Percentiles rank a stretch among this genome's conserved stretches.
Evolutionary conservation across 768 basidiomycete species (phyloP).

Genomic region (Lactifluus subvellereus): DNA sequence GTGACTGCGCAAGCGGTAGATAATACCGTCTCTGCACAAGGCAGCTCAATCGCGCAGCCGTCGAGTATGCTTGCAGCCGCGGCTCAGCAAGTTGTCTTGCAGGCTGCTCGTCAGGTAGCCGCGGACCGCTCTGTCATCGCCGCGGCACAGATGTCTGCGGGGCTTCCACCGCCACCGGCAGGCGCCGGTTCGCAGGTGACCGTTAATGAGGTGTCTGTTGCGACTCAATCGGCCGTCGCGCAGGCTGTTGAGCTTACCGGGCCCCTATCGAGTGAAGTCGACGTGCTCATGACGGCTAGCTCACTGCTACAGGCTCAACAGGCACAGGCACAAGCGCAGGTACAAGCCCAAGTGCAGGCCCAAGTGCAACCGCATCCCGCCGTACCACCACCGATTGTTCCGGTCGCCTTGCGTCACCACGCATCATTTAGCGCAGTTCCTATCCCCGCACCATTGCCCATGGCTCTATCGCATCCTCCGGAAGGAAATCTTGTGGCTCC

Average conservation of each 20-base stretch:
- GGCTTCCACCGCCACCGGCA: constrained; percentile 32
- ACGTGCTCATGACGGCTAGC: constrained; percentile 69
- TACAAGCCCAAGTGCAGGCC: constrained; percentile 21
- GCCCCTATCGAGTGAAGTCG: constrained; percentile 67
- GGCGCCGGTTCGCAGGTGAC: constrained; percentile 40
- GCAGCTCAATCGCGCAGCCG: constrained; percentile 41
- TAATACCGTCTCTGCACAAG: constrained; percentile 48
- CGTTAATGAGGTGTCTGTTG: constrained; percentile 52
- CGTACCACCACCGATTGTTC: constrained; percentile 27
- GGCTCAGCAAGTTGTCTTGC: constrained; percentile 75
- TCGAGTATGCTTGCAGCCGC: constrained; percentile 61
- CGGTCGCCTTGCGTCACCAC: constrained; percentile 34
- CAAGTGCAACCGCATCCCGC: constrained; percentile 8
- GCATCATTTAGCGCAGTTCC: constrained; percentile 28
- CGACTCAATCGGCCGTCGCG: constrained; percentile 73
- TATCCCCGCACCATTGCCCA: constrained; percentile 2
- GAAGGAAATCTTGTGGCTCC: constrained; percentile 16
- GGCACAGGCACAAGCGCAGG: constrained; percentile 29
- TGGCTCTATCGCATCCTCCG: constrained; percentile 8
- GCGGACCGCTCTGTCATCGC: constrained; percentile 43
- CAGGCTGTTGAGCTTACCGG: constrained; percentile 76
- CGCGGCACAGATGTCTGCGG: constrained; percentile 39
- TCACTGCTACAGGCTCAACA: constrained; percentile 45
- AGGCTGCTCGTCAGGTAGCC: constrained; percentile 60
- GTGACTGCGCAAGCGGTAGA: constrained; percentile 71